Evolutionary conservation across 129 eudicot genomes (phyloP), one percentile per base, ranked within the genome.

Genomic region (Apium graveolens): DNA sequence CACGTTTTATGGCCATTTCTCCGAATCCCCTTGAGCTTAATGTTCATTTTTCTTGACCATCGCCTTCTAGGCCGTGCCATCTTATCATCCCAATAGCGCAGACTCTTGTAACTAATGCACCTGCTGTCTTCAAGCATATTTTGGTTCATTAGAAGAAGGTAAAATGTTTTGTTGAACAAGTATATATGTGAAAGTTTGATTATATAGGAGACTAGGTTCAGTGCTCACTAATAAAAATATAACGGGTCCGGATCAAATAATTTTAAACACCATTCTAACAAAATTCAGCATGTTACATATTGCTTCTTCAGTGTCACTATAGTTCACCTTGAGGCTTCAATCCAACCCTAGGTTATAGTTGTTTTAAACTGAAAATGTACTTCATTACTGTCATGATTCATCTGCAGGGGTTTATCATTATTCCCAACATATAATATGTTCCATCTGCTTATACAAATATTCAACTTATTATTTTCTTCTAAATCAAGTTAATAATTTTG

Each of bases 1-100:
- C 84, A 43, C 48, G 49, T 82, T 29, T 77, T 82, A 20, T 76
- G 78, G 41, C 84, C 77, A 41, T 75, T 72, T 34, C 84, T 11
- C 83, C 76, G 70, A 57, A 84, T 2, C 18, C 90, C 86, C 72
- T 53, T 87, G 2, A 46, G 18, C 68, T 78, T 41, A 24, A 86
- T 86, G 43, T 81, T 81, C 62, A 80, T 27, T 73, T 84, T 87
- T 81, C 70, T 84, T 76, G 79, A 48, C 81, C 83, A 74, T 35
- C 85, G 79, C 78, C 86, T 32, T 66, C 73, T 82, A 18, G 75
- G 66, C 68, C 60, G 48, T 3, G 24, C 62, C 76, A 49, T 69
- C 77, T 77, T 79, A 76, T 76, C 82, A 26, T 63, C 78, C 48
- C 42, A 72, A 35, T 76, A 45, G 24, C 27, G 2, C 3, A 87